These are phyloP conservation scores for Trichocomaceae sp. DNA, from an alignment of 2,329 filamentous ascomycete genomes.

Conservation along the genomic window DNA sequence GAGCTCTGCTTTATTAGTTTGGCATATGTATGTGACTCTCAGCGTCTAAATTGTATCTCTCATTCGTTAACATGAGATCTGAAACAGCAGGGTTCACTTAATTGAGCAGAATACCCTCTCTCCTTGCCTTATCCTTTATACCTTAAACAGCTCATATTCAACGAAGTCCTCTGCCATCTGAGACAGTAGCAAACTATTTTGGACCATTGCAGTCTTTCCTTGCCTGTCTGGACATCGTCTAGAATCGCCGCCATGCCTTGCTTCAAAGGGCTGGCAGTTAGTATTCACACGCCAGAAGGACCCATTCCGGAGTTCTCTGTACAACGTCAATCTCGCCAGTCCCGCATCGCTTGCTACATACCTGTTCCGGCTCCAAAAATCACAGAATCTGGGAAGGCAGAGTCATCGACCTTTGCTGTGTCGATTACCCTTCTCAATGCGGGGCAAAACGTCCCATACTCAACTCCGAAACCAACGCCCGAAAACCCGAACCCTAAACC, in stretches of 20 bases:
- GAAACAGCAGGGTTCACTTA: not conserved
- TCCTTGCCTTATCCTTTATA: not conserved
- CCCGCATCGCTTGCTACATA: conserved; percentile 94
- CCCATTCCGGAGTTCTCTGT: conserved; percentile 90
- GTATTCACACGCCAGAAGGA: conserved; percentile 75
- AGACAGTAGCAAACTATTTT: not conserved
- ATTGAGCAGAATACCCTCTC: not conserved
- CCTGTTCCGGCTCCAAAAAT: conserved; percentile 85
- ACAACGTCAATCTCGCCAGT: conserved; percentile 84
- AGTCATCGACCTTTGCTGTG: conserved; percentile 94
- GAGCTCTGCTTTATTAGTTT: not conserved
- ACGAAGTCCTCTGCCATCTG: not conserved
- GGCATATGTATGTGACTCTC: not conserved
- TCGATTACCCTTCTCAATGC: conserved; percentile 93
- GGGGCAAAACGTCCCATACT: conserved; percentile 84
- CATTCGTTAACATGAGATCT: not conserved
- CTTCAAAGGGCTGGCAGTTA: conserved; percentile 98
- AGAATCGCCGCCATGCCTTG: conserved; percentile 63
- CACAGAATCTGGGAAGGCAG: conserved; percentile 65
- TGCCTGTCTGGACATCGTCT: not conserved
- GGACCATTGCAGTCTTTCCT: not conserved
- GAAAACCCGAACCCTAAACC: conserved; percentile 74
- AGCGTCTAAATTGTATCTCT: not conserved
- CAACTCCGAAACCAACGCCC: conserved; percentile 70
- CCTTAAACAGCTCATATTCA: not conserved